A percentile compares a stretch with the other conserved stretches of the same genome.
Conservation (phyloP, 108 stramenopile genomes). For the Cyclotella atomus region DNA sequence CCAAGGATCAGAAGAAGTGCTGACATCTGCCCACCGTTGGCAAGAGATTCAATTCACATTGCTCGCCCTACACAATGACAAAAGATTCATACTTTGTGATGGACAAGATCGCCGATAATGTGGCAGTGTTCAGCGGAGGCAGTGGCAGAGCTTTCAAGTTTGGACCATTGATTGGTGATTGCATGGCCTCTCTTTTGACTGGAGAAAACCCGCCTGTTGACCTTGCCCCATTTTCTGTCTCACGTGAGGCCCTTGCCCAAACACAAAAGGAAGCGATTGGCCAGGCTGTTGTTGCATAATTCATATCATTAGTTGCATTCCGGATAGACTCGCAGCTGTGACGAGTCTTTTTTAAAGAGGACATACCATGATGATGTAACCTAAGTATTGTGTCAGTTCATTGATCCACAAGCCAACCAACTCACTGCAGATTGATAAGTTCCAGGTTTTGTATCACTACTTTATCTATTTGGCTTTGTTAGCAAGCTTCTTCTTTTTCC, state of each 20-base stretch:
- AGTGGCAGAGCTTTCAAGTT: slow-evolving; percentile 55
- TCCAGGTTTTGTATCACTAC: no score
- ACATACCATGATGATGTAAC: no score
- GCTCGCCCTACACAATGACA: slow-evolving; percentile 53
- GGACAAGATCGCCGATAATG: slow-evolving; percentile 44
- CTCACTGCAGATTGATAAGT: no score
- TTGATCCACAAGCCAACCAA: no score
- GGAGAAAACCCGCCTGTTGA: slow-evolving; percentile 26
- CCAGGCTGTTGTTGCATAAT: slow-evolving; percentile 9
- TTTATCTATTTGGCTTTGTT: neutral
- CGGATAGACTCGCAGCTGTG: no score
- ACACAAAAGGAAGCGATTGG: neutral
- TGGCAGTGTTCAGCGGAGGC: slow-evolving; percentile 52
- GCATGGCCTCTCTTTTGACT: slow-evolving; percentile 31
- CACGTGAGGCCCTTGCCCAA: neutral
- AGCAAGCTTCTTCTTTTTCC: slow-evolving; percentile 58
- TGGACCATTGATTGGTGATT: slow-evolving; percentile 51
- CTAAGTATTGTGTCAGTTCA: no score
- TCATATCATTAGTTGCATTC: neutral
- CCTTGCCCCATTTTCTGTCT: slow-evolving; percentile 26
- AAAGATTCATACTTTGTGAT: slow-evolving; percentile 54
- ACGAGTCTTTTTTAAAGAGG: no score
- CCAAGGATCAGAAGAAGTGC: slow-evolving; percentile 29
- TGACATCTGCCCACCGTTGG: slow-evolving; percentile 40
- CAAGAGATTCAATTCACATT: slow-evolving; percentile 33